Base-by-base conservation (phyloP, 1,284 basidiomycete species). In the Jaminaea rosea region DNA sequence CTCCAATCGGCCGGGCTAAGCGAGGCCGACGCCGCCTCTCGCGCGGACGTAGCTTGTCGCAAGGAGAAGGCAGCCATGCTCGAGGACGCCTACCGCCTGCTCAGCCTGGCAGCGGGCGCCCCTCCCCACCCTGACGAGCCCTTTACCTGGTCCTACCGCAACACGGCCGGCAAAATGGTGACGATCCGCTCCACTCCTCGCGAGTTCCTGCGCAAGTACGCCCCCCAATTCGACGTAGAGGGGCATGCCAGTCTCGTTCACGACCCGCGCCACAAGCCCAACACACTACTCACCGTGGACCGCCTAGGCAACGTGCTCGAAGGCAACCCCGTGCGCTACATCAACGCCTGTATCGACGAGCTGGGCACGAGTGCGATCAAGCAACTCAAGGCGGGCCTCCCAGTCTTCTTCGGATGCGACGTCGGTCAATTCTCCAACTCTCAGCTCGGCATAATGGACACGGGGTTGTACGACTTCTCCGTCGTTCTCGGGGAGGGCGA, bases 341-440 rank as follows among this genome's bases (percentile, higher is more conserved):
- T 96, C 57, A 96, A 96, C 78, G 88, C 88, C 0, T 81, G 86
- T 58, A 83, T 84, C 56, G 81, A 84, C 37, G 82, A 83, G 42
- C 80, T 96, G 70, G 92, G 93, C 78, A 77, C 81, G 13, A 83
- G 83, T 3, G 84, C 67, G 8, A 56, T 72, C 42, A 46, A 50
- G 77, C 80, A 84, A 71, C 83, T 97, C 78, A 89, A 90, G 75
- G 86, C 86, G 23, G 88, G 89, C 45, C 83, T 85, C 37, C 87
- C 93, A 1, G 86, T 94, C 44, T 96, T 93, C 81, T 93, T 93
- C 70, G 92, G 92, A 1, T 94, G 88, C 73, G 90, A 79, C 51
- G 77, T 89, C 29, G 85, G 85, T 44, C 81, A 90, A 67, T 88
- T 83, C 69, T 85, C 84, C 1, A 82, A 88, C 61, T 77, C 78